phyloP scores from a whole-genome alignment of 306 rosid genomes.

The Rosa multiflora region DNA sequence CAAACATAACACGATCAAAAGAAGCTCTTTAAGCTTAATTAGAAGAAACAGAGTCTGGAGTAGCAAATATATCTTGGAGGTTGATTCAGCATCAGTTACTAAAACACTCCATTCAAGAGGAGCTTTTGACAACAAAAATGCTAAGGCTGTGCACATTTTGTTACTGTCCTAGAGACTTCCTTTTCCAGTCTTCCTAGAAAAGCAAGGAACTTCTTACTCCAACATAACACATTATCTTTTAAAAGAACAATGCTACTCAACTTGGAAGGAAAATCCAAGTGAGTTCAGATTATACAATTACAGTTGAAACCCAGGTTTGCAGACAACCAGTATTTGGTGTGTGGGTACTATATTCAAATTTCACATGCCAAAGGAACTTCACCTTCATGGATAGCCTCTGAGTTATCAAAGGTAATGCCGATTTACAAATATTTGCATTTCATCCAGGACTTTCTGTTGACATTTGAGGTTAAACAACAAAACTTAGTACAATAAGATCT shows the following conservation, averaged over 20 bases:
- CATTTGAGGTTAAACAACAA: not conserved
- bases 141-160: not conserved
- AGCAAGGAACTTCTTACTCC: not conserved
- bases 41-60: not conserved
- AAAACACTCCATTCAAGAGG: not conserved
- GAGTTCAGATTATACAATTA: not conserved
- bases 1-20: not conserved
- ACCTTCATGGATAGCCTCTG: not conserved
- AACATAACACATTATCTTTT: not conserved
- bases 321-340: not conserved
- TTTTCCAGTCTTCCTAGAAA: not conserved
- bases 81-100: not conserved
- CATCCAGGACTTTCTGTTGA: not conserved
- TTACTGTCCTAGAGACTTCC: not conserved
- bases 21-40: not conserved
- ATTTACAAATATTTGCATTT: not conserved
- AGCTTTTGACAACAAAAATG: not conserved
- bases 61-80: not conserved
- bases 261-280: not conserved
- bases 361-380: not conserved
- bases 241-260: constrained; percentile 3
- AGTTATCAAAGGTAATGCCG: not conserved
- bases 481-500: not conserved
- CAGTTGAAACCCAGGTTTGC: not conserved
- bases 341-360: not conserved